Base-by-base conservation (phyloP, 2,329 filamentous ascomycete species). In the Cladosporium sp. region DNA sequence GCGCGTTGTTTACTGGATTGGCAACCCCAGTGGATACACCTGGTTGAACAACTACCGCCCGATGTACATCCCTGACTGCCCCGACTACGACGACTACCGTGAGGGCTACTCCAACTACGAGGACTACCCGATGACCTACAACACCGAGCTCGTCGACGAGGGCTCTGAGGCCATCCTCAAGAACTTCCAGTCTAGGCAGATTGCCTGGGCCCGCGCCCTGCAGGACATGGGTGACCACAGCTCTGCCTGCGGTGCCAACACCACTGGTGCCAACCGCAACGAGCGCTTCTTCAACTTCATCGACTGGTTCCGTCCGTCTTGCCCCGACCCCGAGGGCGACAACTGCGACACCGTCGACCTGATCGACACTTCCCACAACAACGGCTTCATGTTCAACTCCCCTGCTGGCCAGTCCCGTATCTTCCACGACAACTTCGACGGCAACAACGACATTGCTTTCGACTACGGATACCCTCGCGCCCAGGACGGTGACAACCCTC, bases 281-380 rank as follows among this genome's bases (percentile, higher is more conserved):
- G 66, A 68, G 55, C 63, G 66, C 9, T 67, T 68, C 57, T 67
- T 67, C 61, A 63, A 64, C 58, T 68, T 62, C 51, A 65, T 67
- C 55, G 56, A 62, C 38, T 53, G 47, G 3, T 67, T 67, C 42
- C 60, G 63, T n/a, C 58, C 63, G 4, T 55, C 54, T 20, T 66
- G 64, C 42, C 51, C 48, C 17, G 59, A 58, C 24, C 52, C 62
- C 7, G 11, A 51, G 3, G 54, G 50, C 3, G 47, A 53, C 13
- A 58, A 61, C 43, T 65, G 62, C 55, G 57, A 63, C 38, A 68
- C 64, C 3, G 56, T 67, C 37, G 64, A 68, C 49, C 56, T 65
- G 41, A 53, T 66, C 27, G 43, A 61, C 36, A 54, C 56, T 34
- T 59, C 58, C 3, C 67, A 68, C 54, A 62, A 67, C 54, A 63